Percentiles rank a stretch among this genome's conserved stretches.
Evolutionary conservation across 306 rosid genomes (phyloP).

Genomic region (Lathyrus aphaca): DNA sequence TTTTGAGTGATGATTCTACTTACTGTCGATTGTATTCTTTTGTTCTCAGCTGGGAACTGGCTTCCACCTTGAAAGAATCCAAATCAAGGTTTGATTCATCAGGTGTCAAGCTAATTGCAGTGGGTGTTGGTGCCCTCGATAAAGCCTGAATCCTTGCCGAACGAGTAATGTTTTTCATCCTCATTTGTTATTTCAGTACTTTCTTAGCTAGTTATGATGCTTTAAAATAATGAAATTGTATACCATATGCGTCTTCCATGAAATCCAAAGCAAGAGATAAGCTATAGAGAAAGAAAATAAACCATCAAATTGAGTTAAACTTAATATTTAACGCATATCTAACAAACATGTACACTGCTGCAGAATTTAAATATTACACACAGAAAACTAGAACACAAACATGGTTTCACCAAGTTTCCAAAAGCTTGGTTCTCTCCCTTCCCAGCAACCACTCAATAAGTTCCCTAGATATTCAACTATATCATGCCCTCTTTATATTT

Average conservation of each 20-base stretch:
- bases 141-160: constrained; percentile 83
- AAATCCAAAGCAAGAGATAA: constrained; percentile 51
- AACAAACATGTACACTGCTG: background rate
- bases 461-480: too few species aligned
- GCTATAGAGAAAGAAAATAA: constrained; percentile 52
- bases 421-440: too few species aligned
- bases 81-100: constrained; percentile 74
- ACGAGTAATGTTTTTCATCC: constrained; percentile 51
- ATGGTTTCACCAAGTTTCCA: too few species aligned
- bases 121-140: constrained; percentile 75
- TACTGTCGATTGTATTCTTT: constrained; percentile 32
- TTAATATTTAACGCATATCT: constrained; percentile 9
- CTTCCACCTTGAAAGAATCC: constrained; percentile 68
- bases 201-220: constrained; percentile 28
- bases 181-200: constrained; percentile 18
- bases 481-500: too few species aligned
- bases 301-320: constrained; percentile 33
- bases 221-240: background rate
- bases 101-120: constrained; percentile 76
- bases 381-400: too few species aligned
- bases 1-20: constrained; percentile 29
- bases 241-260: background rate
- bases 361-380: too few species aligned
- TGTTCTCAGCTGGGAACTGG: constrained; percentile 75
- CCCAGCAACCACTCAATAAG: too few species aligned